Evolutionary conservation across 306 rosid genomes (phyloP).

Genomic region (Albizia julibrissin): DNA sequence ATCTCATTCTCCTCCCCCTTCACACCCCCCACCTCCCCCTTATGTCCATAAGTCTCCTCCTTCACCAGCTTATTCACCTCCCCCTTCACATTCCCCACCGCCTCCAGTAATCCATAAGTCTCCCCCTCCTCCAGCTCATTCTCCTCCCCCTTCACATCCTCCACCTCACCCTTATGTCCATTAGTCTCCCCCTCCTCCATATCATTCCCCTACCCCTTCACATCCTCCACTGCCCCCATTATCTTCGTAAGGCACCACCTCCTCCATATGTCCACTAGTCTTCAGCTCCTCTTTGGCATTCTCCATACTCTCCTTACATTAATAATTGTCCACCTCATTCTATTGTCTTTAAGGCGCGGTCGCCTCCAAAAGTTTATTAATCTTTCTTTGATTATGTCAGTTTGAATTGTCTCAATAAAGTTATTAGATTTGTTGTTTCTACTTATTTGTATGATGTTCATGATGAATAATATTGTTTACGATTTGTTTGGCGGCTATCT

Average conservation of each 20-base stretch:
- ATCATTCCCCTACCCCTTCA: neutral
- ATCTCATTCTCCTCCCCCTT: neutral
- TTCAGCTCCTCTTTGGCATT: neutral
- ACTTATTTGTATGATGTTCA: neutral
- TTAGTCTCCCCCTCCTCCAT: neutral
- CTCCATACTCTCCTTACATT: neutral
- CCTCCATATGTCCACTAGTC: neutral
- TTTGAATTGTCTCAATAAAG: slow-evolving; percentile 2
- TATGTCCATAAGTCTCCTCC: neutral
- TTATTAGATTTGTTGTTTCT: neutral
- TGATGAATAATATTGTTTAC: neutral
- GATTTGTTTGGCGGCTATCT: neutral
- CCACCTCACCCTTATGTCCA: neutral
- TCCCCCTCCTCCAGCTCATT: neutral
- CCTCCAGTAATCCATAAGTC: slow-evolving; percentile 24
- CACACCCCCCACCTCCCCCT: neutral
- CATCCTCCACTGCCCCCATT: neutral
- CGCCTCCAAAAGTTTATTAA: neutral
- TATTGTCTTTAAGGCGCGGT: neutral
- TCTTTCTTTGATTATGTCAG: neutral
- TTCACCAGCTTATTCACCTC: neutral
- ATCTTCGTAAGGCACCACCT: neutral
- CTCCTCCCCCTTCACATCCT: neutral
- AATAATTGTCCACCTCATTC: slow-evolving; percentile 6
- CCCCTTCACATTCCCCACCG: neutral